Evolutionary conservation across 352 stramenopile genomes (phyloP).

Genomic region (Phytophthora litchii): DNA sequence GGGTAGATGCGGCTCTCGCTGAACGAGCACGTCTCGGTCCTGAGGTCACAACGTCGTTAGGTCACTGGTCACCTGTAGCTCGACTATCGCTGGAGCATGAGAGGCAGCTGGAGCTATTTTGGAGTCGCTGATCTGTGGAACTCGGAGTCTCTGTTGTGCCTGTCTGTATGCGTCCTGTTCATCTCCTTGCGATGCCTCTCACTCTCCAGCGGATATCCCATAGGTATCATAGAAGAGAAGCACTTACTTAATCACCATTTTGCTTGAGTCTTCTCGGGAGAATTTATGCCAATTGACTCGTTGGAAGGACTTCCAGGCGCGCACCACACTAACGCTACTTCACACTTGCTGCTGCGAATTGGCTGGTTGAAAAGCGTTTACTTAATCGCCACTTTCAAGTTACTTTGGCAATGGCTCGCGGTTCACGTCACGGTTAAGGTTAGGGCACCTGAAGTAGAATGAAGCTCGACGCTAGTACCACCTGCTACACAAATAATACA

Average conservation of each 20-base stretch:
- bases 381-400: conserved; percentile 17
- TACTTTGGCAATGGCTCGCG: conserved; percentile 22
- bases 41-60: conserved; percentile 39
- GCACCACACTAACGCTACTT: conserved; percentile 51
- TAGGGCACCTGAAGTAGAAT: neutral
- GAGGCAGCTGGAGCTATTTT: neutral
- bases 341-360: conserved; percentile 55
- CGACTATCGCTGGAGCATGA: conserved; percentile 4
- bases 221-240: conserved; percentile 5
- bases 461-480: neutral
- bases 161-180: conserved; percentile 8
- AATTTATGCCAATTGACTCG: conserved; percentile 87
- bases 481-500: neutral
- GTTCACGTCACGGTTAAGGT: conserved; percentile 1
- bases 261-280: conserved; percentile 89
- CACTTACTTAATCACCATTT: conserved; percentile 93
- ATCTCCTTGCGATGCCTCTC: conserved; percentile 2
- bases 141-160: neutral
- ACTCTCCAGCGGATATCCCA: neutral
- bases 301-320: conserved; percentile 26
- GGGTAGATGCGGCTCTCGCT: conserved; percentile 96
- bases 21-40: conserved; percentile 92
- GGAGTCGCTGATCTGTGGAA: conserved; percentile 16
- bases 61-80: conserved; percentile 2
- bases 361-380: conserved; percentile 81